phyloP scores from a whole-genome alignment of 1,139 yeast genomes.

The Scheffersomyces lignicola region DNA sequence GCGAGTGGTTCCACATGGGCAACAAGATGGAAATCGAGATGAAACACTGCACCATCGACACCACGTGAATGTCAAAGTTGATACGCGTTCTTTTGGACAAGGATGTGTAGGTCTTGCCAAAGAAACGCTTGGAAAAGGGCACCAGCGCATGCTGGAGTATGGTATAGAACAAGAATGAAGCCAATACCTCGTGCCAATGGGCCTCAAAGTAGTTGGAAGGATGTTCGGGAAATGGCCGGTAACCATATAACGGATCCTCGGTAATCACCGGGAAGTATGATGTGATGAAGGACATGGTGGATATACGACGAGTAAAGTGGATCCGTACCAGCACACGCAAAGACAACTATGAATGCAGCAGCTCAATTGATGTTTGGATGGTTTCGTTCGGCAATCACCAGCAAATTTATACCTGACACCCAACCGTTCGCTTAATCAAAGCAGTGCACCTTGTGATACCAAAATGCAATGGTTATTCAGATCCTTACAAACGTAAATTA shows the following conservation, averaged over 20 bases:
- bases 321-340: neutral
- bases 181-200: constrained; percentile 59
- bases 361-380: too few species aligned
- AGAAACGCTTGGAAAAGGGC: constrained; percentile 22
- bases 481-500: too few species aligned
- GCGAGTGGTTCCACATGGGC: constrained; percentile 60
- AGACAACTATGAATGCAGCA: neutral
- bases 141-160: constrained; percentile 45
- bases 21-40: constrained; percentile 53
- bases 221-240: constrained; percentile 47
- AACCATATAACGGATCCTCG: constrained; percentile 45
- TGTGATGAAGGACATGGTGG: constrained; percentile 9
- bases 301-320: neutral
- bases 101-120: constrained; percentile 50
- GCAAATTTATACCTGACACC: too few species aligned
- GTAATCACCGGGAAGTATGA: constrained; percentile 25
- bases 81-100: constrained; percentile 49
- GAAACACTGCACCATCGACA: constrained; percentile 80
- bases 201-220: constrained; percentile 28
- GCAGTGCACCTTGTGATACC: too few species aligned
- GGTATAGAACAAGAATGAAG: constrained; percentile 40
- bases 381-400: too few species aligned
- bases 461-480: too few species aligned
- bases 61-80: constrained; percentile 87
- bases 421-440: too few species aligned